Percentiles rank a stretch among this genome's conserved stretches.
These are phyloP conservation scores for Neurospora sp. DNA, from an alignment of 495 filamentous ascomycete genomes.

Conservation along the genomic window DNA sequence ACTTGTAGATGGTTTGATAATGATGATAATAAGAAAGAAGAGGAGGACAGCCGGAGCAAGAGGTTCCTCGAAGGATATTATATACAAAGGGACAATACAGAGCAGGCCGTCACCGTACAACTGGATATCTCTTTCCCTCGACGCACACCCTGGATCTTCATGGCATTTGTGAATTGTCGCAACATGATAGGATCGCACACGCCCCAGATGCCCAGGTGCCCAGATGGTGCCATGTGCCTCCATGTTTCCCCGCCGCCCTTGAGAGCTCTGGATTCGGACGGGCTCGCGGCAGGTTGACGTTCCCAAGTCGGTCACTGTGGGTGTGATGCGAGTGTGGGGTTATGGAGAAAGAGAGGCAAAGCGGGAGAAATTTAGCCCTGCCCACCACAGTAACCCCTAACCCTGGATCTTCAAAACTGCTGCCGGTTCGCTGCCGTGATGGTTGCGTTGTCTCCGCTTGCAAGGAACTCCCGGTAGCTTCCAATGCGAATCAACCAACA, in stretches of 20 bases:
- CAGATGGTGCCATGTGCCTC: constrained; percentile 14
- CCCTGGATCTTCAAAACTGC: neutral
- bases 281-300: constrained; percentile 22
- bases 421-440: neutral
- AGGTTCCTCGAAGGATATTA: neutral
- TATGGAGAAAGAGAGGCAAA: constrained; percentile 4
- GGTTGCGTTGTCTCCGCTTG: neutral
- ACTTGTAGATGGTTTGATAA: constrained; percentile 1
- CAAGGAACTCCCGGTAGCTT: neutral
- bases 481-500: neutral
- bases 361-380: constrained; percentile 32
- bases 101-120: neutral
- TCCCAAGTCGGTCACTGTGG: constrained; percentile 14
- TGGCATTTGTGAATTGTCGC: constrained; percentile 4
- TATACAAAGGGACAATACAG: neutral
- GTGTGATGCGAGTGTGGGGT: constrained; percentile 19
- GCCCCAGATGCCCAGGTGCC: neutral
- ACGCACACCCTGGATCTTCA: neutral
- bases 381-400: neutral
- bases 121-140: neutral
- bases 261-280: constrained; percentile 11
- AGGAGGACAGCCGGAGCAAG: neutral
- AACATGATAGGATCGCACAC: constrained; percentile 16
- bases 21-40: neutral
- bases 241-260: constrained; percentile 18